Evolutionary conservation across 192 early-diverging fungal genomes (phyloP).

Genomic region (Allomyces arbusculus): DNA sequence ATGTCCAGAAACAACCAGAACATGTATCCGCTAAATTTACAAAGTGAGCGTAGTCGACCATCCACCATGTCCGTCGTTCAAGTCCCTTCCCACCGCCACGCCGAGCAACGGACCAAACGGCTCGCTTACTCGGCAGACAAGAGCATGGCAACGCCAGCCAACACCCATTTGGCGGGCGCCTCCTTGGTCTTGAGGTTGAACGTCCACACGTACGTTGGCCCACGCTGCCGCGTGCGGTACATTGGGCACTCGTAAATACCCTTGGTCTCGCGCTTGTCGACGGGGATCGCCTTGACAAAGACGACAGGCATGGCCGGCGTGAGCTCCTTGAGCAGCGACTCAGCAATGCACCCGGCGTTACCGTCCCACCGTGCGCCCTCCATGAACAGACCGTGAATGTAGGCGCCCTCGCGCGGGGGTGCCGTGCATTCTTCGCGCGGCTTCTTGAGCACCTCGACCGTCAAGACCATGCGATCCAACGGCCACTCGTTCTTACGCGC

Average conservation of each 20-base stretch:
- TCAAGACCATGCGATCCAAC: conserved; percentile 31
- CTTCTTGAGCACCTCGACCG: conserved; percentile 23
- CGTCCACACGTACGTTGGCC: conserved; percentile 31
- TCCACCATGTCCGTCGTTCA: no score
- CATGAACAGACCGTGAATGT: conserved; percentile 29
- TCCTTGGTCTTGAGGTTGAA: conserved; percentile 19
- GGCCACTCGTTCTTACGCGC: conserved; percentile 35
- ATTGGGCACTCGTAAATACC: background rate
- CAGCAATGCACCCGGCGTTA: conserved; percentile 23
- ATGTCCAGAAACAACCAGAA: no score
- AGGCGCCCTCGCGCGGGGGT: conserved; percentile 27
- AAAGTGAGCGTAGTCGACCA: no score
- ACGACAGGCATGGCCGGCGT: conserved; percentile 19
- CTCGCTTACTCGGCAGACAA: conserved; percentile 2
- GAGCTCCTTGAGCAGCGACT: conserved; percentile 44
- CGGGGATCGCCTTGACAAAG: background rate
- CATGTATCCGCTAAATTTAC: no score
- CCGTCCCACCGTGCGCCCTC: conserved; percentile 39
- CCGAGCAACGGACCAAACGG: no score
- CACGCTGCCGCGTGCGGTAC: conserved; percentile 11
- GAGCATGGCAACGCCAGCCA: conserved; percentile 11
- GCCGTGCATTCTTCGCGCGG: conserved; percentile 9
- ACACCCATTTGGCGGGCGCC: conserved; percentile 15
- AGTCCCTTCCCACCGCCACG: no score
- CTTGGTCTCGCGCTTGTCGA: background rate